Conservation (phyloP, 2,329 filamentous ascomycete genomes). For the Ascochyta fabae region DNA sequence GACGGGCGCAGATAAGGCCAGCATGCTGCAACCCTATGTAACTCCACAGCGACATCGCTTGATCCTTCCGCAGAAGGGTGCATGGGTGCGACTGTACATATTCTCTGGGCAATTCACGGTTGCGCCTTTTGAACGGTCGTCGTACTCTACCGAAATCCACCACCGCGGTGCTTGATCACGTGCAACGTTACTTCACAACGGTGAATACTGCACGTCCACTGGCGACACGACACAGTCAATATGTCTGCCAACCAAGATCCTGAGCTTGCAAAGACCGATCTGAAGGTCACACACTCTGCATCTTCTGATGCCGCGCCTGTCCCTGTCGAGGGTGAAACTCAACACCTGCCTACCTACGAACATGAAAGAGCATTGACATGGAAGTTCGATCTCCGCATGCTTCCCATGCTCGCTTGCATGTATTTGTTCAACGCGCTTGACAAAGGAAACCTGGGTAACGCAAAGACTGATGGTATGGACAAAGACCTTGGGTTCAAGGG, state of each 20-base stretch:
- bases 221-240: not conserved
- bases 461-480: conserved; percentile 53
- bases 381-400: conserved; percentile 61
- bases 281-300: conserved; percentile 36
- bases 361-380: conserved; percentile 55
- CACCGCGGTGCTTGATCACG: not conserved
- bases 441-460: conserved; percentile 49
- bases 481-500: conserved; percentile 64
- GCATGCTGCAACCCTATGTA: conserved; percentile 23
- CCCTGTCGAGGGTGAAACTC: conserved; percentile 37
- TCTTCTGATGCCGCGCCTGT: conserved; percentile 36
- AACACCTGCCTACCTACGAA: conserved; percentile 45
- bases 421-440: conserved; percentile 60
- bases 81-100: conserved; percentile 19
- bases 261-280: conserved; percentile 38
- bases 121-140: not conserved
- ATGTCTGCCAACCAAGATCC: conserved; percentile 39
- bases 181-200: not conserved
- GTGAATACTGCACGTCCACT: not conserved
- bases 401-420: conserved; percentile 67
- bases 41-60: conserved; percentile 23
- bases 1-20: conserved; percentile 15
- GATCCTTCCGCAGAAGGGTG: conserved; percentile 4
- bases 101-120: not conserved
- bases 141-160: not conserved